Evolutionary conservation across 345 rosid species (phyloP), one percentile per base, ranked within the genome.

Genomic region (Acer yangbiense): DNA sequence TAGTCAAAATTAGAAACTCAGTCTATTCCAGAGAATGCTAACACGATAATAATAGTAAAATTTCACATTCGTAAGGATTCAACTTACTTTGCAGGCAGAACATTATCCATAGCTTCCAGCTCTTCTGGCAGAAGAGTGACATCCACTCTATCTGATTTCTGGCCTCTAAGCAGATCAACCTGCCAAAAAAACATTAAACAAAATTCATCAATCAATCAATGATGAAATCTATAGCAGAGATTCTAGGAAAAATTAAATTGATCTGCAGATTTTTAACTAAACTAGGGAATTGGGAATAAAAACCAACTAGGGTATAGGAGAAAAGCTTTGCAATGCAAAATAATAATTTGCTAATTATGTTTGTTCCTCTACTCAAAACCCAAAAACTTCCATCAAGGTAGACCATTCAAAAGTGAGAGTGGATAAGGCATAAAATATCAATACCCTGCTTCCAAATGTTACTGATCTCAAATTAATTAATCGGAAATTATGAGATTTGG

Each of bases 111-210:
- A 7, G 77, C 82, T 11, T 97, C 99, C 88, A 97, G 81, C 83
- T 94, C 99, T 82, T 97, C 98, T 14, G 99, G 99, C 80, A 83
- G 97, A 54, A 97, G 79, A 14, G 95, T 92, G 63, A 97, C 92
- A 50, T 94, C 98, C 58, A 97, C 99, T 71, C 86, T 86, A 75
- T 97, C 99, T 14, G 99, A 41, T 83, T 97, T 97, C 74, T 97
- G 97, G 50, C 98, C 98, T 84, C 89, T 89, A 46, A 97, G 90
- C 76, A 97, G 90, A 89, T 97, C 99, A 83, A 94, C 99, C 99
- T 97, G 83, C 72, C 77, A 61, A 66, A 62, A 20, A 64, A 17
- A 54, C 0, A 12, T 46, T 20, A 39, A 35, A 18, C 65, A 41
- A 32, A 39, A 35, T 50, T 64, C 52, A 63, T 3, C 61, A 13